Conservation (phyloP, 495 filamentous ascomycete genomes). For the Chlorociboria aeruginascens region DNA sequence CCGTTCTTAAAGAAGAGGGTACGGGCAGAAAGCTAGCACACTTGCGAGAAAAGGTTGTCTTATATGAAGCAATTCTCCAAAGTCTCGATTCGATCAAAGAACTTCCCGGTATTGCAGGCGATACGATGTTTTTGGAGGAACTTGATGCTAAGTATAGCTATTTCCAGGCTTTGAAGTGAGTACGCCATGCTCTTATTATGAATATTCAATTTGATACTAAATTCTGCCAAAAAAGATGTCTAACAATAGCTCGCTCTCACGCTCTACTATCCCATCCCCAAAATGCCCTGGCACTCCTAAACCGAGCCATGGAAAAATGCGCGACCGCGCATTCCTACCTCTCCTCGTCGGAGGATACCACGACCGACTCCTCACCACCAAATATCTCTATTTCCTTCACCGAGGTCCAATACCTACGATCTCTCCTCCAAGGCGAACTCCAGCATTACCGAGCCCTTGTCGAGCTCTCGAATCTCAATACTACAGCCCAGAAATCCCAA, state of each 20-base stretch:
- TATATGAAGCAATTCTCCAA: slow-evolving; percentile 86
- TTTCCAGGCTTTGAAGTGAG: slow-evolving; percentile 79
- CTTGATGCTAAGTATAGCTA: slow-evolving; percentile 68
- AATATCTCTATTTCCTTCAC: slow-evolving; percentile 46
- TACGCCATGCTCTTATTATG: not conserved
- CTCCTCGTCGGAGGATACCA: slow-evolving; percentile 18
- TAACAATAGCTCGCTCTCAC: slow-evolving; percentile 80
- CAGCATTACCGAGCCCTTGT: slow-evolving; percentile 72
- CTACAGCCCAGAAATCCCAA: slow-evolving; percentile 20
- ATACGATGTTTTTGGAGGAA: slow-evolving; percentile 61
- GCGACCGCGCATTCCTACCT: slow-evolving; percentile 27
- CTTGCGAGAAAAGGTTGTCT: slow-evolving; percentile 74
- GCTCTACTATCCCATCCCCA: slow-evolving; percentile 55
- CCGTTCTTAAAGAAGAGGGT: slow-evolving; percentile 36
- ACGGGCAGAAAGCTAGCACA: slow-evolving; percentile 57
- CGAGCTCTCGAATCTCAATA: slow-evolving; percentile 52
- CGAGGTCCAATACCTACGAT: slow-evolving; percentile 43
- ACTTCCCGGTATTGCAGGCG: slow-evolving; percentile 82
- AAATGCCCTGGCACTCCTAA: slow-evolving; percentile 79
- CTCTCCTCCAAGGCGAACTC: slow-evolving; percentile 52
- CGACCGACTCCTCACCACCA: slow-evolving; percentile 26
- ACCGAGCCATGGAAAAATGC: slow-evolving; percentile 38
- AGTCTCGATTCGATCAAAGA: slow-evolving; percentile 85
- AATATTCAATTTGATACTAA: not conserved
- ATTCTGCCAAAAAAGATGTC: slow-evolving; percentile 42